Evolutionary conservation across 2,329 filamentous ascomycete genomes (phyloP).

Genomic region (Xylaria sp.): DNA sequence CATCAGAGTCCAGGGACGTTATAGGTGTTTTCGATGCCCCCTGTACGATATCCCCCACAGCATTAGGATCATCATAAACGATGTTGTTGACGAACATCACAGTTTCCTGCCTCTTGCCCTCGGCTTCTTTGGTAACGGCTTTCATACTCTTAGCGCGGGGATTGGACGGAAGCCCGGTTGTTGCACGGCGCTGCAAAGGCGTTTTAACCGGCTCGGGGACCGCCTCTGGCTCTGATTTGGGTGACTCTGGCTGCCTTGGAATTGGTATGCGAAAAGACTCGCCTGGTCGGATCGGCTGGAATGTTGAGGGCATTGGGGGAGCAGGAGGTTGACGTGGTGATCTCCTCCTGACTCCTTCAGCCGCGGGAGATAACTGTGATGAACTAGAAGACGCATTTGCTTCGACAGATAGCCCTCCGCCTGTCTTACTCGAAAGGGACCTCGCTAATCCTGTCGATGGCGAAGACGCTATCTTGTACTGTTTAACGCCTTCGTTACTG

Average conservation of each 20-base stretch:
- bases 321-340: slow-evolving; percentile 48
- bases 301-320: slow-evolving; percentile 22
- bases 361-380: slow-evolving; percentile 53
- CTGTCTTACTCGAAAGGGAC: slow-evolving; percentile 29
- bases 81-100: slow-evolving; percentile 61
- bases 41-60: slow-evolving; percentile 53
- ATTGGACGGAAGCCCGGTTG: slow-evolving; percentile 52
- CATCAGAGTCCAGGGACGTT: slow-evolving; percentile 29
- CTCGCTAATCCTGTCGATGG: slow-evolving; percentile 25
- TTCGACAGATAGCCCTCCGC: slow-evolving; percentile 35
- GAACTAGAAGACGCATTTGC: slow-evolving; percentile 48
- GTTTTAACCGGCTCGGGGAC: slow-evolving; percentile 40
- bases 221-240: slow-evolving; percentile 29
- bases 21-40: slow-evolving; percentile 41
- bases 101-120: slow-evolving; percentile 45
- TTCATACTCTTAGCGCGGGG: slow-evolving; percentile 45
- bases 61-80: slow-evolving; percentile 54
- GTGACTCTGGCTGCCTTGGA: slow-evolving; percentile 38
- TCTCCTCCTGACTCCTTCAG: slow-evolving; percentile 53
- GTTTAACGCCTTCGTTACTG: slow-evolving; percentile 41
- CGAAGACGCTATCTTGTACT: slow-evolving; percentile 42
- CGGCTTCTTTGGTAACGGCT: slow-evolving; percentile 32
- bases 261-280: slow-evolving; percentile 39
- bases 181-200: slow-evolving; percentile 48
- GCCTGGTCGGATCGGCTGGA: slow-evolving; percentile 33